Evolutionary conservation across 2,329 filamentous ascomycete genomes (phyloP), one percentile per base, ranked within the genome.

Genomic region (Leptographium flavum): DNA sequence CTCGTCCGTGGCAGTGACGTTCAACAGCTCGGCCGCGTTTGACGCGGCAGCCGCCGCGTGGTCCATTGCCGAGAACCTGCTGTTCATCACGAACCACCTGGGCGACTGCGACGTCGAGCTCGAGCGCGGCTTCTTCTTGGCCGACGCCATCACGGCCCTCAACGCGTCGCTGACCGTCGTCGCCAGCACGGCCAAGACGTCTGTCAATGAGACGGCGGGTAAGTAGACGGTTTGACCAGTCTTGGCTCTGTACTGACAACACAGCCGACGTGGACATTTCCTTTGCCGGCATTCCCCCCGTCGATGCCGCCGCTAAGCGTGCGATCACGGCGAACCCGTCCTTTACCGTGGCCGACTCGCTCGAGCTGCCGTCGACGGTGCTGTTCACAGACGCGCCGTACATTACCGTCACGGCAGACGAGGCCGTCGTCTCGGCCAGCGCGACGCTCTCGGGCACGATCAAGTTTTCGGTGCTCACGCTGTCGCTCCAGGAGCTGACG

Each of bases 361-460:
- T 53, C 43, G 37, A 42, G 15, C 47, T 55, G 17, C 22, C 48
- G 4, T 42, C 49, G 1, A 47, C 52, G 10, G 42, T 41, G 37
- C 50, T 55, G 21, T 54, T 50, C 31, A 46, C 45, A 23, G 49
- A 52, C 32, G 46, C 47, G 3, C 52, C 52, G 9, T 60, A 61
- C 49, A 47, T 66, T 43, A 60, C 53, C 8, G 55, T 63, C 17
- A 58, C 54, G 3, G 62, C 62, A 19, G 56, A 65, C 35, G 50
- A 54, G 19, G 63, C 58, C 30, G 49, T 53, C 39, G 57, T 69
- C 44, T 56, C 55, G 17, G 56, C 60, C 22, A 56, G 56, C 17
- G 55, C 65, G 33, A 62, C 61, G 14, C 61, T 69, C 38, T 66
- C 64, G 1, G 66, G 65, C 30, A 60, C 62, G 47, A 56, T 69